phyloP scores from a whole-genome alignment of 257 asterid species.

The Prunella vulgaris region DNA sequence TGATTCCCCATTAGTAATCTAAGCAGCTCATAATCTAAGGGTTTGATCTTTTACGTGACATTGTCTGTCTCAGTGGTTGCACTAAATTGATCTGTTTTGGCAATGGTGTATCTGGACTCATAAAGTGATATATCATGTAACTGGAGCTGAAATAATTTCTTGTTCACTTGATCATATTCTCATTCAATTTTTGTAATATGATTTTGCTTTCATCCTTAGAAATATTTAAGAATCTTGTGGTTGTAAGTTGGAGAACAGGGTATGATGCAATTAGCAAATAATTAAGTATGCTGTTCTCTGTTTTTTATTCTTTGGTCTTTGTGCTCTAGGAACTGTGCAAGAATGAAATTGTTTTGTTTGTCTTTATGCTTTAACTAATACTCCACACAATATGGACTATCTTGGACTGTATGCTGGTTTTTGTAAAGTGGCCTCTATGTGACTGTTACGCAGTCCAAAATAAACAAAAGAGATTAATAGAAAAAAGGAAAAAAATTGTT shows the following conservation, averaged over 20 bases:
- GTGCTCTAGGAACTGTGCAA: background rate
- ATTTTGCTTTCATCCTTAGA: conserved; percentile 3
- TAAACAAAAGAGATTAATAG: background rate
- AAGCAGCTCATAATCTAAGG: too few species aligned
- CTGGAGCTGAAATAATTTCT: background rate
- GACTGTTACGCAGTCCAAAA: background rate
- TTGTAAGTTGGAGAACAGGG: background rate
- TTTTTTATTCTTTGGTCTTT: background rate
- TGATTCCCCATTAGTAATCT: background rate
- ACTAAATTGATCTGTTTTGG: background rate
- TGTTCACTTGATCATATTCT: background rate
- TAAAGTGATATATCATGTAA: background rate
- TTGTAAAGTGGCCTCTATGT: background rate
- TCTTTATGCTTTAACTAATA: background rate
- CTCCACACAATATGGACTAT: background rate
- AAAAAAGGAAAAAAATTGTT: background rate
- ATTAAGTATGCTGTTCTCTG: background rate
- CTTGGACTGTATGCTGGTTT: background rate
- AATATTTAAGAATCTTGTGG: background rate
- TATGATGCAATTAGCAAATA: background rate
- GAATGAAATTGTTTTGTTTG: background rate
- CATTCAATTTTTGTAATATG: background rate
- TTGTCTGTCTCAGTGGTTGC: background rate
- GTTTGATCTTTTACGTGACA: background rate
- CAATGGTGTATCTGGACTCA: background rate